Conservation (phyloP, 1,284 basidiomycete species). For the Erythrobasidium hasegawianum region DNA sequence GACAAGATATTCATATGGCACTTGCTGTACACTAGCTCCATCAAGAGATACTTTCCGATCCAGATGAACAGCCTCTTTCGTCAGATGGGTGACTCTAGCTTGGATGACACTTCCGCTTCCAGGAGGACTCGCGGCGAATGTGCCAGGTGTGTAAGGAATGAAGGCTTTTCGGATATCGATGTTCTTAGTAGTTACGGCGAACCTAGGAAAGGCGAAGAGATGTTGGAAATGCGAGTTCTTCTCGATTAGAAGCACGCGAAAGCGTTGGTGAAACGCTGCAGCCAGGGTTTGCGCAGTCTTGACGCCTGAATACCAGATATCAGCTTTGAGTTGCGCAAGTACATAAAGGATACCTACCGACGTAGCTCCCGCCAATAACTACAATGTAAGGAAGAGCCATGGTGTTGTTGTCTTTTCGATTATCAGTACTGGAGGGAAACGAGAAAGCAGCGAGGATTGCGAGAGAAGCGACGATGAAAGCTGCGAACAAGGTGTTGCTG, state of each 20-base stretch:
- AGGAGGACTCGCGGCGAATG: constrained; percentile 29
- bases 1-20: constrained; percentile 41
- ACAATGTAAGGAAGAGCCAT: constrained; percentile 23
- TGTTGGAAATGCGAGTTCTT: constrained; percentile 46
- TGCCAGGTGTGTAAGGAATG: constrained; percentile 39
- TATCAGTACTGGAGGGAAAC: not conserved
- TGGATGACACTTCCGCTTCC: constrained; percentile 29
- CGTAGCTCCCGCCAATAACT: constrained; percentile 27
- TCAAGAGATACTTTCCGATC: constrained; percentile 33
- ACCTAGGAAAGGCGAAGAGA: constrained; percentile 42
- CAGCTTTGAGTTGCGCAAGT: too few relatives aligned
- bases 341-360: too few relatives aligned
- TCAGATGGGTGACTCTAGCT: constrained; percentile 29
- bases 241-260: constrained; percentile 43
- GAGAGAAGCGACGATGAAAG: not conserved
- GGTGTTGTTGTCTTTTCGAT: not conserved
- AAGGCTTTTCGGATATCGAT: constrained; percentile 39
- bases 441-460: not conserved
- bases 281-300: constrained; percentile 27
- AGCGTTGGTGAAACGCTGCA: constrained; percentile 16
- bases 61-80: constrained; percentile 12
- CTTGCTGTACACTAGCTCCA: constrained; percentile 19
- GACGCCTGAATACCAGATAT: not conserved
- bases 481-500: too few relatives aligned
- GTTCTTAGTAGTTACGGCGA: constrained; percentile 15